Base-by-base conservation (phyloP, 306 rosid genomes). In the Pachyrhizus erosus region DNA sequence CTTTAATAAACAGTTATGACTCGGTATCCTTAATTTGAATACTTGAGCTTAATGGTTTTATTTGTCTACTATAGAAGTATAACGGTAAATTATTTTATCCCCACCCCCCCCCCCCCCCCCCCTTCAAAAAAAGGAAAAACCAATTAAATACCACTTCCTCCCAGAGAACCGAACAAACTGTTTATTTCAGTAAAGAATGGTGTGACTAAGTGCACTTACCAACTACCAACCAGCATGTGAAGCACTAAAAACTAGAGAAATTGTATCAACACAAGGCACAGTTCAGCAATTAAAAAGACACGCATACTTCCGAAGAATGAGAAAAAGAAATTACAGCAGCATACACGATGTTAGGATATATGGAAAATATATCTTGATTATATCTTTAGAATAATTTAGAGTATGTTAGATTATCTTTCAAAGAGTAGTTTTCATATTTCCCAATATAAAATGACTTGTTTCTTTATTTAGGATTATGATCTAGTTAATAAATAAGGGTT, bases 171-270 rank as follows among this genome's bases (percentile, higher is more conserved):
- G 1, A 31, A 65, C 46, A 26, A 58, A 58, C 68, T 14, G 0
- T 21, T 23, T 31, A 42, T 34, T 24, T 39, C 57, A 12, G 70
- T 29, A 73, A 81, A 70, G 64, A 62, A 39, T 68, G 79, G 73
- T 77, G 52, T 24, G 52, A 73, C 65, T 39, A 69, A 34, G 68
- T 11, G 27, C 69, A 9, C 75, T 18, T 74, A 29, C 27, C 66
- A 61, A 49, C 75, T 14, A 51, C 80, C 54, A 42, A 61, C 23
- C 39, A 55, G 57, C 27, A 78, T 49, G 34, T 23, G 37, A 69
- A 34, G 73, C 73, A 57, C 54, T 58, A 31, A 51, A 55, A 52
- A 60, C 58, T 42, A 7, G 48, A 24, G 42, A 37, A 58, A 13
- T 43, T 34, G 54, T 17, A 66, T 23, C 60, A 58, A 21, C 37